These are phyloP conservation scores for Meripilus lineatus DNA, from an alignment of 1,284 basidiomycete genomes.

Conservation along the genomic window DNA sequence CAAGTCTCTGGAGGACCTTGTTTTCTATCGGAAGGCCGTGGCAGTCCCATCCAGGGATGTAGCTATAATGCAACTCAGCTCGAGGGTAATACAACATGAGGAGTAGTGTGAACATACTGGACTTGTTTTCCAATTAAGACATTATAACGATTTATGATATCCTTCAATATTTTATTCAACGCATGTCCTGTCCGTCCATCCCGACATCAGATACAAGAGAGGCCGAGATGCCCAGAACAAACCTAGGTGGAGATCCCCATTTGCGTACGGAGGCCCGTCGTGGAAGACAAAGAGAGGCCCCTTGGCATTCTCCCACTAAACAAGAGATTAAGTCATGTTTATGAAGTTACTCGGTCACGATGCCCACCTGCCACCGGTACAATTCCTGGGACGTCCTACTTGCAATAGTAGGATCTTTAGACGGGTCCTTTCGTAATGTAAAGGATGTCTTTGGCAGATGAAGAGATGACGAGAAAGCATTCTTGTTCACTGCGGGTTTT, in stretches of 20 bases:
- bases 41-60: conserved; percentile 97
- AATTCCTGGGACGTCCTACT: conserved; percentile 70
- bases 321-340: conserved; percentile 5
- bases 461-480: conserved; percentile 48
- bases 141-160: conserved; percentile 91
- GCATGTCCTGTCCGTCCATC: conserved; percentile 71
- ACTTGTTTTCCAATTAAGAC: conserved; percentile 76
- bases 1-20: conserved; percentile 79
- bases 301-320: conserved; percentile 58
- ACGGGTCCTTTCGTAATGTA: conserved; percentile 70
- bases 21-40: conserved; percentile 97
- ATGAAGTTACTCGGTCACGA: background rate
- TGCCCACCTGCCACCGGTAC: conserved; percentile 83
- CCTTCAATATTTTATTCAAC: conserved; percentile 95
- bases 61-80: conserved; percentile 45
- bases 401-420: conserved; percentile 61
- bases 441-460: conserved; percentile 83
- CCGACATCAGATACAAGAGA: conserved; percentile 1
- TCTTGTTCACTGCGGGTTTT: no score
- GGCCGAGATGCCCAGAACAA: conserved; percentile 17
- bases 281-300: conserved; percentile 82
- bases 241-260: conserved; percentile 96
- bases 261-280: conserved; percentile 98
- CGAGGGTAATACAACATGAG: conserved; percentile 5
- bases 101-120: conserved; percentile 78